Evolutionary conservation across 2,329 filamentous ascomycete genomes (phyloP).

Genomic region (Fusarium aywerte): DNA sequence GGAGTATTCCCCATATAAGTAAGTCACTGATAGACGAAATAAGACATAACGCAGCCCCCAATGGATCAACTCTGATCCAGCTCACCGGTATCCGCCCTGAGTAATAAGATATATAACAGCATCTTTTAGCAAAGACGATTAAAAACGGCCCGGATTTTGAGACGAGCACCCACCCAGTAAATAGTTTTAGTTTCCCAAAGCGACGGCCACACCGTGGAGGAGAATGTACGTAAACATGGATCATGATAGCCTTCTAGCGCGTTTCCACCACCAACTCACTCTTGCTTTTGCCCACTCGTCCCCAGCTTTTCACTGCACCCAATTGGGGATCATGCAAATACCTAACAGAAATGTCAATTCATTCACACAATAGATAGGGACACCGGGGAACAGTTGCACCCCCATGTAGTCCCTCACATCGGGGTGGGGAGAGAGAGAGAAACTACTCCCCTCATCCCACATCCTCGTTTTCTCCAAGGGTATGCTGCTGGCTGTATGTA

Average conservation of each 20-base stretch:
- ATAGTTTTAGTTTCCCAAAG: too few relatives aligned
- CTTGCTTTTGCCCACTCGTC: background rate
- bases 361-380: background rate
- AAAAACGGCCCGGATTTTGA: conserved; percentile 37
- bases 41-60: background rate
- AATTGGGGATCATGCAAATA: conserved; percentile 30
- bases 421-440: background rate
- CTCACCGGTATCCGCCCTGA: conserved; percentile 20
- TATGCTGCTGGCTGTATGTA: background rate
- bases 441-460: background rate
- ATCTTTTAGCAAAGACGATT: background rate
- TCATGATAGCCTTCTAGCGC: conserved; percentile 35
- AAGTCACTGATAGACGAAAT: background rate
- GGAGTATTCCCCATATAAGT: background rate
- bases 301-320: conserved; percentile 29
- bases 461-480: background rate
- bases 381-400: background rate
- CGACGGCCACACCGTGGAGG: conserved; percentile 29
- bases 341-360: conserved; percentile 25
- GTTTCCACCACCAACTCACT: conserved; percentile 10
- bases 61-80: background rate
- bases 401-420: conserved; percentile 5
- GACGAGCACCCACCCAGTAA: background rate
- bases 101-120: conserved; percentile 2
- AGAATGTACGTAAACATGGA: conserved; percentile 40